Conservation (phyloP, 2,329 filamentous ascomycete genomes). For the Stromatinia cepivora region DNA sequence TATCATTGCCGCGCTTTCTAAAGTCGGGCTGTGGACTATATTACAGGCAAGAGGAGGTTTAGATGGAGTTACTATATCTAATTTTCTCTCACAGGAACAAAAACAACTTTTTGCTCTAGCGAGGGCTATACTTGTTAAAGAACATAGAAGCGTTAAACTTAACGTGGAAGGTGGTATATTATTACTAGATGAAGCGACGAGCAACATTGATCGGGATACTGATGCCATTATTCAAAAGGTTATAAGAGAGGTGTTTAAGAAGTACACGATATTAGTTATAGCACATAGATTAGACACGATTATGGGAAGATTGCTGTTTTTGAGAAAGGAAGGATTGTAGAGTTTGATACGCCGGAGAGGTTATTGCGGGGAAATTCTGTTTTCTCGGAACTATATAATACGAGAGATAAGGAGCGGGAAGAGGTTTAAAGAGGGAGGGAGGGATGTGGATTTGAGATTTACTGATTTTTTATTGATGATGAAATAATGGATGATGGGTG, state of each 20-base stretch:
- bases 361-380: background rate
- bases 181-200: background rate
- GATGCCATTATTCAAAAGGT: conserved; percentile 56
- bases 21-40: background rate
- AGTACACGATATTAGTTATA: conserved; percentile 52
- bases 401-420: background rate
- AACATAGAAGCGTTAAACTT: background rate
- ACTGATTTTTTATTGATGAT: background rate
- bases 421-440: background rate
- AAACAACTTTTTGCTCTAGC: background rate
- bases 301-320: conserved; percentile 50
- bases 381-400: background rate
- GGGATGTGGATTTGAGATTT: background rate
- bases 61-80: background rate
- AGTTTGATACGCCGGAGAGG: conserved; percentile 15
- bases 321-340: conserved; percentile 42
- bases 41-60: background rate
- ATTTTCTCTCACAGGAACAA: background rate
- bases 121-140: background rate
- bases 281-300: conserved; percentile 46
- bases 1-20: background rate
- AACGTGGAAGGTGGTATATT: background rate
- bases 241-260: conserved; percentile 52
- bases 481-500: too few species aligned
- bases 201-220: conserved; percentile 43